These are phyloP conservation scores for Lactarius psammicola DNA, from an alignment of 768 basidiomycete species.

Conservation along the genomic window DNA sequence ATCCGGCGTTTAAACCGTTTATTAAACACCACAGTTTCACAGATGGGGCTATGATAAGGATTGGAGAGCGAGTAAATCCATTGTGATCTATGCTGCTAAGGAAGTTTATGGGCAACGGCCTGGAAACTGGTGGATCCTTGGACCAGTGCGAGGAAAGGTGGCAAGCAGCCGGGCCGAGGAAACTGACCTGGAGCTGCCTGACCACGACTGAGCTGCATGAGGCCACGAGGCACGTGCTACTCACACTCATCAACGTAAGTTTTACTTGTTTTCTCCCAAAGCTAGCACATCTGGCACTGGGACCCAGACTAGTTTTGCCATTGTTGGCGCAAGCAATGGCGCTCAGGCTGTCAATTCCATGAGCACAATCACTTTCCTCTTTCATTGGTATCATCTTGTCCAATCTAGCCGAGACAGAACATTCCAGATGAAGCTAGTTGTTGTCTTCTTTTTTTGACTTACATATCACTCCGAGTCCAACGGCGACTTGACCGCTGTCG, in stretches of 20 bases:
- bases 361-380: not conserved
- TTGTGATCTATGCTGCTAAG: conserved; percentile 7
- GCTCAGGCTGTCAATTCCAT: not conserved
- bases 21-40: too few relatives aligned
- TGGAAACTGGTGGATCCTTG: conserved; percentile 12
- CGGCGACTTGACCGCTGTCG: conserved; percentile 20
- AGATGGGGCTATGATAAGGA: conserved; percentile 30
- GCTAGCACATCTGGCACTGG: not conserved
- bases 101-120: conserved; percentile 24
- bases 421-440: conserved; percentile 18
- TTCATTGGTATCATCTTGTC: conserved; percentile 1
- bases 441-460: conserved; percentile 1
- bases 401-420: not conserved
- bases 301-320: not conserved
- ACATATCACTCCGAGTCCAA: conserved; percentile 7
- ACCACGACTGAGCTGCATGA: conserved; percentile 1
- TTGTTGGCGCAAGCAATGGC: not conserved
- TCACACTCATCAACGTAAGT: not conserved
- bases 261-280: too few relatives aligned
- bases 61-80: conserved; percentile 24
- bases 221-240: conserved; percentile 22
- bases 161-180: not conserved
- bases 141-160: conserved; percentile 1
- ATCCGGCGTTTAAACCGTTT: too few relatives aligned
- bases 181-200: not conserved